A percentile compares a stretch with the other conserved stretches of the same genome.
These are phyloP conservation scores for Xylaria curta DNA, from an alignment of 495 filamentous ascomycete species.

Conservation along the genomic window DNA sequence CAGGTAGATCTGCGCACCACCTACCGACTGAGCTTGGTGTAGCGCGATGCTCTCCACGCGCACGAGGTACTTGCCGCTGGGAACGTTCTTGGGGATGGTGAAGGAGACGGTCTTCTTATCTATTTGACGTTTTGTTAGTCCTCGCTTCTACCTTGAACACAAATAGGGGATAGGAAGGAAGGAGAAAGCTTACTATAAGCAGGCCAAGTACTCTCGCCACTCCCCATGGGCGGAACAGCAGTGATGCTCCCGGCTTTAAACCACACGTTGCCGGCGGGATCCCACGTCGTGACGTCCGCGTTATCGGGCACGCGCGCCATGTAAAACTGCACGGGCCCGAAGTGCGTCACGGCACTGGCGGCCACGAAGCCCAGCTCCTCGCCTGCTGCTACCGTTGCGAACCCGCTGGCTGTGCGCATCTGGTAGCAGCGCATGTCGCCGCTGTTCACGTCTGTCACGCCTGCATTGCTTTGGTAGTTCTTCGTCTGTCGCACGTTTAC, in stretches of 20 bases:
- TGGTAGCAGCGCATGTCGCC: slow-evolving; percentile 55
- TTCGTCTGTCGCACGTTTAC: slow-evolving; percentile 53
- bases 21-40: slow-evolving; percentile 45
- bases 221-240: slow-evolving; percentile 36
- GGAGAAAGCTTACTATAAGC: slow-evolving; percentile 42
- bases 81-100: slow-evolving; percentile 49
- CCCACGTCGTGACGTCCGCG: slow-evolving; percentile 51
- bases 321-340: slow-evolving; percentile 56
- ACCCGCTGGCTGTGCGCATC: slow-evolving; percentile 34
- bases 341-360: slow-evolving; percentile 32
- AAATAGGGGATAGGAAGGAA: not conserved
- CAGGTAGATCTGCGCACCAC: slow-evolving; percentile 51
- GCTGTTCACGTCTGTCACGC: slow-evolving; percentile 41
- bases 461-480: slow-evolving; percentile 50
- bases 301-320: slow-evolving; percentile 51
- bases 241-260: slow-evolving; percentile 53
- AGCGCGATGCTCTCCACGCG: slow-evolving; percentile 50
- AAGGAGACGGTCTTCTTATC: slow-evolving; percentile 44
- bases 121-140: slow-evolving; percentile 10
- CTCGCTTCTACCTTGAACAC: not conserved
- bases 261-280: slow-evolving; percentile 55
- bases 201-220: slow-evolving; percentile 45
- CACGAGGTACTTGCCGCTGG: slow-evolving; percentile 48
- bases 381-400: slow-evolving; percentile 47
- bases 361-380: slow-evolving; percentile 51